Conservation (phyloP, 257 asterid species). For the Scutellaria minor region DNA sequence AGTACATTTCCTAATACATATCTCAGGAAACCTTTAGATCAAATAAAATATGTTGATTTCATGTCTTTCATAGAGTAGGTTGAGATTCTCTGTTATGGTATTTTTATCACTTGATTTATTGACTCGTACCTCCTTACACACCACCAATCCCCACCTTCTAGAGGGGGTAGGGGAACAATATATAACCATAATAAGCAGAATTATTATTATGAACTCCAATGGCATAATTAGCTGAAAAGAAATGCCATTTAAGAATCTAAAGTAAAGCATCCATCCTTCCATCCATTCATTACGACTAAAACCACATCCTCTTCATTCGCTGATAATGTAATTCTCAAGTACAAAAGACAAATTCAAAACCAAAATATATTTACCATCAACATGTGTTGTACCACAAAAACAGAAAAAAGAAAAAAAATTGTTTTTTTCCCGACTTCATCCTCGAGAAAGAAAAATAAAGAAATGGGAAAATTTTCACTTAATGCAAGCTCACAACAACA, state of each 20-base stretch:
- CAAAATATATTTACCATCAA: background rate
- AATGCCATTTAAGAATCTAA: conserved; percentile 20
- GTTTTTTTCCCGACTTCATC: too few relatives aligned
- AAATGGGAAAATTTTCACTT: background rate
- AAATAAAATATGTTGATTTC: background rate
- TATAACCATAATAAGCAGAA: background rate
- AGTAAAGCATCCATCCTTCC: background rate
- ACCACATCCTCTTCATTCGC: background rate
- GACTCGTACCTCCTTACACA: background rate
- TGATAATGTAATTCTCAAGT: background rate
- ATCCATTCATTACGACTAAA: background rate
- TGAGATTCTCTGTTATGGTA: background rate
- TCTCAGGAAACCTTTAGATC: background rate
- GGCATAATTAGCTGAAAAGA: background rate
- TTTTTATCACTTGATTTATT: background rate
- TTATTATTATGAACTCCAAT: background rate
- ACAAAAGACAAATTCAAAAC: background rate
- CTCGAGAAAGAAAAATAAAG: background rate
- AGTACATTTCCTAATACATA: background rate
- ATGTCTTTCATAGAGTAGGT: background rate
- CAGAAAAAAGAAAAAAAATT: background rate
- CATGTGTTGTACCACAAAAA: background rate
- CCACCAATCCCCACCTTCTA: background rate
- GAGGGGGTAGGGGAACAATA: background rate
- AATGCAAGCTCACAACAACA: background rate